Base-by-base conservation (phyloP, 345 rosid species). In the Limnanthes douglasii region DNA sequence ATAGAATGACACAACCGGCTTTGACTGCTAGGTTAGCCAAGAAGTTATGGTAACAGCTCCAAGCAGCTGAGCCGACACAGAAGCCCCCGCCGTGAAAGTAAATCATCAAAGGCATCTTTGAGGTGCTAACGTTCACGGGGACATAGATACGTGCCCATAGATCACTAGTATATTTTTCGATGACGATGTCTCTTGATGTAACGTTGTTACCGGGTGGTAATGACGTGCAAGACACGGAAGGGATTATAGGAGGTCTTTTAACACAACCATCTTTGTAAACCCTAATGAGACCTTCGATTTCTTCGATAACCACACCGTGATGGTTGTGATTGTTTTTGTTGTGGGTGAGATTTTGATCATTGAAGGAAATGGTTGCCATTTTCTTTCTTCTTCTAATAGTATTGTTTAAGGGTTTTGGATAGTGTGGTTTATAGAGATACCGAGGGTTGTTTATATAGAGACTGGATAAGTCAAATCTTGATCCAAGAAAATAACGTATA, bases 11-110 rank as follows among this genome's bases (percentile, higher is more conserved):
- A 41, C 86, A 73, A 2, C 64, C 46, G 0, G 69, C 66, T 30
- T 50, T 57, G n/a, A 47, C 48, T 11, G 70, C 65, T n/a, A 78
- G 62, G 22, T 17, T 43, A 5, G 73, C 48, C 11, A 77, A 49
- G 60, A 77, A 77, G 25, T 60, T 67, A 26, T 77, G 75, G 66
- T 72, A 73, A 18, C 78, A 69, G 41, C 69, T 62, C 82, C 82
- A 72, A 45, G 73, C 66, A 10, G 76, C 66, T 2, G 84, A 71
- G 40, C 85, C 83, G 8, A 71, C 65, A 37, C 78, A 74, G 34
- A 68, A 78, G 2, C 92, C 92, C 1, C 85, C 85, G 1, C 85
- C 92, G 46, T 78, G 85, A 38, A 71, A 78, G 70, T 71, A 72
- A 30, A 78, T 57, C 10, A 86, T 44, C 22, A 73, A 56, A 18